Conservation (phyloP, 208 protist species). For the Crithidia brevicula region DNA sequence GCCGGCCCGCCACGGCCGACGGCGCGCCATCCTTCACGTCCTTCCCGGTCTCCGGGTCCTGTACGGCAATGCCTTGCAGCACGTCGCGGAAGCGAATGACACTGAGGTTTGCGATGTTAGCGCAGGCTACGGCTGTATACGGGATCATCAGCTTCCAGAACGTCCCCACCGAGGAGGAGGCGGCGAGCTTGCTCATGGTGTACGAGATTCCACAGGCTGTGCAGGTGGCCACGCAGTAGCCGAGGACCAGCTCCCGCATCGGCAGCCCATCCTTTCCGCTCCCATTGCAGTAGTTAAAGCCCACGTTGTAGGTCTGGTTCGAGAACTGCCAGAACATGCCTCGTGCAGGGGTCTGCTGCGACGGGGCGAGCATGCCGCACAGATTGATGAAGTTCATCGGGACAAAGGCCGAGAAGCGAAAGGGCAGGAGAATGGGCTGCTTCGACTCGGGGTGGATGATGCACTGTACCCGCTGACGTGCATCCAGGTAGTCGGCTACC, state of each 20-base stretch:
- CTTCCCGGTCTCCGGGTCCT: conserved; percentile 60
- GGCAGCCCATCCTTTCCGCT: conserved; percentile 74
- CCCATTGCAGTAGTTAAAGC: conserved; percentile 92
- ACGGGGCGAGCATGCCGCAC: conserved; percentile 73
- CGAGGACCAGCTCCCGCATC: conserved; percentile 40
- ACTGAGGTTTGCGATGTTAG: conserved; percentile 78
- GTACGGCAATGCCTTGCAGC: conserved; percentile 63
- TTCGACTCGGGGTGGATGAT: conserved; percentile 86
- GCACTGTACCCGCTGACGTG: conserved; percentile 46
- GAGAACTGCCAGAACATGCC: conserved; percentile 89
- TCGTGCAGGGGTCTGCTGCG: conserved; percentile 57
- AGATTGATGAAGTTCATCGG: conserved; percentile 90
- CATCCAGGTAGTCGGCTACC: conserved; percentile 48
- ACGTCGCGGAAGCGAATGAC: conserved; percentile 83
- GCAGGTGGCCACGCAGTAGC: conserved; percentile 42
- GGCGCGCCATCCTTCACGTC: conserved; percentile 46
- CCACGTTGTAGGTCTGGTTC: conserved; percentile 93
- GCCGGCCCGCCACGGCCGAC: conserved; percentile 62
- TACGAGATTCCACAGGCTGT: conserved; percentile 33
- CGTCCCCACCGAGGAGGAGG: conserved; percentile 21
- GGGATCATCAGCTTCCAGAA: conserved; percentile 58
- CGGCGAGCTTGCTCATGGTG: conserved; percentile 18
- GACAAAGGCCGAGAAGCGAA: conserved; percentile 89
- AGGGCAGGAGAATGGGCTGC: conserved; percentile 72
- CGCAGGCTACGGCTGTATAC: conserved; percentile 79